Percentiles rank a stretch among this genome's conserved stretches.
Evolutionary conservation across 2,329 filamentous ascomycete genomes (phyloP).

Genomic region (Dactylella cylindrospora): DNA sequence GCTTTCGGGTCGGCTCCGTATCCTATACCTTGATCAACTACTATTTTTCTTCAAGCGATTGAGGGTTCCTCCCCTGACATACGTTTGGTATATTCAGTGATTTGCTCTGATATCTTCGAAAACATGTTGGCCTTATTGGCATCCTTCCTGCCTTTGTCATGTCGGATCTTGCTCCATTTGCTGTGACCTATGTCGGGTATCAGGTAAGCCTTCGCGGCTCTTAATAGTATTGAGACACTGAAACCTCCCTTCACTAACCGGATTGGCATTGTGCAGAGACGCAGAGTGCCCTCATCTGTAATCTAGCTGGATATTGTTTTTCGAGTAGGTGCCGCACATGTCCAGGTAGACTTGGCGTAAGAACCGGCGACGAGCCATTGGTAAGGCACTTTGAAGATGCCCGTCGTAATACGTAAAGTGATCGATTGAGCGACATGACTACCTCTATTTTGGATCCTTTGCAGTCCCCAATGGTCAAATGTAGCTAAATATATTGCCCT

Average conservation of each 20-base stretch:
- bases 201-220: conserved; percentile 56
- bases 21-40: conserved; percentile 56
- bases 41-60: conserved; percentile 53
- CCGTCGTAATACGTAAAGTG: conserved; percentile 9
- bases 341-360: conserved; percentile 1
- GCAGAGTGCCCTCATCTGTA: conserved; percentile 10
- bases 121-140: conserved; percentile 73
- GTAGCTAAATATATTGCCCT: too few species aligned
- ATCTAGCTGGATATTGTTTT: neutral
- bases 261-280: conserved; percentile 32
- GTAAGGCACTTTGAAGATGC: neutral
- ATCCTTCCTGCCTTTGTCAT: conserved; percentile 88
- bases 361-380: neutral
- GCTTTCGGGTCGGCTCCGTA: conserved; percentile 40
- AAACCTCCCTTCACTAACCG: conserved; percentile 40
- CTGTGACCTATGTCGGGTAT: conserved; percentile 66
- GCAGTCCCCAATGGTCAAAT: too few species aligned
- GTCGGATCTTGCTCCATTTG: conserved; percentile 94
- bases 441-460: too few species aligned
- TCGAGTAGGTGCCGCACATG: neutral
- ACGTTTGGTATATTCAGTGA: conserved; percentile 56
- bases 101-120: conserved; percentile 67
- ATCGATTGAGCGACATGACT: conserved; percentile 20
- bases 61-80: neutral
- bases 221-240: neutral